Conservation (phyloP, 1,284 basidiomycete species). For the Volvariella surrecta region DNA sequence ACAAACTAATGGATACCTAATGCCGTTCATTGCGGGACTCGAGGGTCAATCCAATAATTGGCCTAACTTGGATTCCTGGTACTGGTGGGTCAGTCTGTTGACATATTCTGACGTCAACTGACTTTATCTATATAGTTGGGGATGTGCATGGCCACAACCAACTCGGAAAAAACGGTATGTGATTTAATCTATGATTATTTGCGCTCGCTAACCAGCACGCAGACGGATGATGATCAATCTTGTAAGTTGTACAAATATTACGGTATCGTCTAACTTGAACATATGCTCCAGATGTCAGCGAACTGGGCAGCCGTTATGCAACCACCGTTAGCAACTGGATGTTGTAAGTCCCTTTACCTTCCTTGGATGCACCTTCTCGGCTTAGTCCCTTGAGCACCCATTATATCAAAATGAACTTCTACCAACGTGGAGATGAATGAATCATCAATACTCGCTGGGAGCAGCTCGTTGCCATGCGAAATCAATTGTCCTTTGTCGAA, state of each 20-base stretch:
- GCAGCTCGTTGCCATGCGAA: constrained; percentile 29
- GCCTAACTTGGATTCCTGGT: constrained; percentile 34
- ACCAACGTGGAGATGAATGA: constrained; percentile 33
- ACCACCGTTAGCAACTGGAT: constrained; percentile 35
- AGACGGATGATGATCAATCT: constrained; percentile 29
- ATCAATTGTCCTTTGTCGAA: constrained; percentile 31
- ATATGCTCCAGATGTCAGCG: constrained; percentile 27
- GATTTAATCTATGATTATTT: neutral
- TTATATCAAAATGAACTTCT: constrained; percentile 30
- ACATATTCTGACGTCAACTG: neutral
- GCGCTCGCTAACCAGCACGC: neutral
- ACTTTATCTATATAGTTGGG: constrained; percentile 24
- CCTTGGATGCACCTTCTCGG: neutral
- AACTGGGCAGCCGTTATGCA: constrained; percentile 29
- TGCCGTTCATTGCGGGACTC: constrained; percentile 34
- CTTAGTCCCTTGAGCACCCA: constrained; percentile 24
- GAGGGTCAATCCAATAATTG: constrained; percentile 27
- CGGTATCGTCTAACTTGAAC: too few relatives aligned
- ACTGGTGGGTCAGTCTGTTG: constrained; percentile 24
- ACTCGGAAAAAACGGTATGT: constrained; percentile 28
- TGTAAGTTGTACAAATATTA: constrained; percentile 21
- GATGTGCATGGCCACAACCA: constrained; percentile 36
- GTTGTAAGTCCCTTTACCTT: constrained; percentile 21
- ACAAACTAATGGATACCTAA: constrained; percentile 30
- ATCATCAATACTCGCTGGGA: constrained; percentile 34